Evolutionary conservation across 768 basidiomycete genomes (phyloP), one percentile per base, ranked within the genome.

Genomic region (Macrolepiota fuliginosa): DNA sequence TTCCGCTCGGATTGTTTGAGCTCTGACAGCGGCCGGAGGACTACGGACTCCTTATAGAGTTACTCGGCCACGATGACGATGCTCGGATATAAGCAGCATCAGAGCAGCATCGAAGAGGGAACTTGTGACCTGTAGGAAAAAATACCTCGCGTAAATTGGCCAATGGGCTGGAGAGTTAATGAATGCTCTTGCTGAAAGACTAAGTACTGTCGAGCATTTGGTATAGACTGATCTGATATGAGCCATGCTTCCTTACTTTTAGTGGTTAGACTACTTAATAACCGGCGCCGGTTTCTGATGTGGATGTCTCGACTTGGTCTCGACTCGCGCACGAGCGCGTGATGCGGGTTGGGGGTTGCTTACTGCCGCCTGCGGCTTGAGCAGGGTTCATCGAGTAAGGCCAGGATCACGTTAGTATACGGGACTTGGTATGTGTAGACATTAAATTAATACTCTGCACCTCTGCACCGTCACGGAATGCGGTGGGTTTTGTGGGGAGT

Each of bases 31-130:
- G 47, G 47, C 25, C 47, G 47, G 47, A 24, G 10, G 22, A 24
- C 22, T 12, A 15, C 4, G 24, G 13, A 24, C 22, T 27, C 47
- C 47, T 49, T 49, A 27, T 27, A 27, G 47, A 22, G 13, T 49
- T 49, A 24, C 47, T 27, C 47, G 47, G 47, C 22, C 24, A 49
- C 47, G 42, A 45, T 49, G 47, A 49, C 47, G 47, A 9, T 12
- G 40, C 42, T 45, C 56, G 56, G 56, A 58, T 35, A 58, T 58
- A 58, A 58, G 46, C 56, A 49, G 46, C 19, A 45, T 39, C 22
- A 13, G 22, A 32, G 29, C 29, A 32, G 29, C 7, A 32, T 32
- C 29, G 29, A 32, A 32, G 29, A 17, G 35, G 22, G 40, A 42
- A 22, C 35, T 39, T 25, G 56, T 40, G 46, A 50, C 46, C 42